Evolutionary conservation across 2,329 filamentous ascomycete species (phyloP).

Genomic region (Truncatella angustata): DNA sequence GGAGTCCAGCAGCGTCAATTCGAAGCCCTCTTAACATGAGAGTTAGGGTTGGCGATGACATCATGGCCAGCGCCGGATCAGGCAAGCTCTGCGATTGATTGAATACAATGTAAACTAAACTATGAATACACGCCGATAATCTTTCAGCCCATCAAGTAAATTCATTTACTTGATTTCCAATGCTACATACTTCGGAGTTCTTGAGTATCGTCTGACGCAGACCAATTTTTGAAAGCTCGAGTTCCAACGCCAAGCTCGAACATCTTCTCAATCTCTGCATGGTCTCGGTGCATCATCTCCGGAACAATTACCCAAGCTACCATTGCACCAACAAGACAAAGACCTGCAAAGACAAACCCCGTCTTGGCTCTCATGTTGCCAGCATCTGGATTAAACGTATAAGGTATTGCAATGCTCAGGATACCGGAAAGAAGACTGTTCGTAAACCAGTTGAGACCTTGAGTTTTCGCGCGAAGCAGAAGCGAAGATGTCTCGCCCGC

Average conservation of each 20-base stretch:
- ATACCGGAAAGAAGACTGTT: conserved; percentile 15
- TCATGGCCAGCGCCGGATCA: too few species aligned
- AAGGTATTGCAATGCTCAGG: conserved; percentile 47
- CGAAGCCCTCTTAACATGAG: too few species aligned
- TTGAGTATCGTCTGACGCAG: not conserved
- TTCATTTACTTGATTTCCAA: not conserved
- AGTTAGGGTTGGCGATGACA: too few species aligned
- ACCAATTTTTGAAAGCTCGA: conserved; percentile 21
- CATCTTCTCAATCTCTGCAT: conserved; percentile 46
- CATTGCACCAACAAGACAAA: conserved; percentile 32
- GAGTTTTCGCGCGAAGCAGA: conserved; percentile 34
- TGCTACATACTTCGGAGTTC: not conserved
- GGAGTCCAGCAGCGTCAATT: too few species aligned
- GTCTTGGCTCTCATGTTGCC: conserved; percentile 39
- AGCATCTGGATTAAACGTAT: conserved; percentile 43
- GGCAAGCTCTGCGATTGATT: too few species aligned
- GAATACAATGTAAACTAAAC: too few species aligned
- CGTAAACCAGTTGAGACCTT: conserved; percentile 27
- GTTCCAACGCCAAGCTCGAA: conserved; percentile 28
- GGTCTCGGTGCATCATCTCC: conserved; percentile 49
- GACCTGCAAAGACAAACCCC: conserved; percentile 37
- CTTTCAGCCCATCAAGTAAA: too few species aligned
- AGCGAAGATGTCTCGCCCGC: conserved; percentile 32
- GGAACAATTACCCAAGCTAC: conserved; percentile 46
- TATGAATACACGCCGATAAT: too few species aligned